Evolutionary conservation across 2,329 filamentous ascomycete species (phyloP).

Genomic region (Ceratocystis smalleyi): DNA sequence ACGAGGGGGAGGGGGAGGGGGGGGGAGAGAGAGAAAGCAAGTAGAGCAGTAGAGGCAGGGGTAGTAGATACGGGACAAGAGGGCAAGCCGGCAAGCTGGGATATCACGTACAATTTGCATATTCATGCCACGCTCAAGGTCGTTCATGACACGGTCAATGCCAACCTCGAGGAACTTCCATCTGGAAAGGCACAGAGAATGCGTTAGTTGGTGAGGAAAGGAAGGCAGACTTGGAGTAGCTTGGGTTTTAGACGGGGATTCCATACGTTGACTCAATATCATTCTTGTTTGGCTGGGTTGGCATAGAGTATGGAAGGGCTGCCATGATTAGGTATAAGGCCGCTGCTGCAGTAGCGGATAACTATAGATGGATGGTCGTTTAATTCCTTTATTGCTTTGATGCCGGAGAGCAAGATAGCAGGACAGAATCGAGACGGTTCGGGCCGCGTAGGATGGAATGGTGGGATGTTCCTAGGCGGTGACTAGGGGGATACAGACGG

Average conservation of each 20-base stretch:
- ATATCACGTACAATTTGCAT: constrained; percentile 53
- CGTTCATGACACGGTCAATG: constrained; percentile 84
- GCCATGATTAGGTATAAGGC: constrained; percentile 21
- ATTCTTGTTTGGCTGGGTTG: constrained; percentile 44
- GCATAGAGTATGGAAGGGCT: constrained; percentile 31
- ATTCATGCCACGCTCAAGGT: constrained; percentile 81
- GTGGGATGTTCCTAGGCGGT: no score
- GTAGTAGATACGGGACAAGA: not conserved
- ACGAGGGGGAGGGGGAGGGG: not conserved
- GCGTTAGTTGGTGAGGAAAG: not conserved
- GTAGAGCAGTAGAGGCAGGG: not conserved
- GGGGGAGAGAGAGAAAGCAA: not conserved
- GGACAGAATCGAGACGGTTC: no score
- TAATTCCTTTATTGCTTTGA: no score
- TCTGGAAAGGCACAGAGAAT: constrained; percentile 31
- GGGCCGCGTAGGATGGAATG: no score
- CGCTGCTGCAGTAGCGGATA: not conserved
- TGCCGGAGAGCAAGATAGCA: not conserved
- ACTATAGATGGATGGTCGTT: not conserved
- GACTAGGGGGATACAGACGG: not conserved
- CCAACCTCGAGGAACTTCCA: constrained; percentile 83
- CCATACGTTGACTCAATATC: constrained; percentile 39
- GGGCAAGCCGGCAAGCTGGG: not conserved
- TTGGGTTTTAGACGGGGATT: not conserved
- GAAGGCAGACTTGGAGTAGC: not conserved